A percentile compares a stretch with the other conserved stretches of the same genome.
These are phyloP conservation scores for Oryza australiensis DNA, from an alignment of 176 grass and related monocot species.

Conservation along the genomic window DNA sequence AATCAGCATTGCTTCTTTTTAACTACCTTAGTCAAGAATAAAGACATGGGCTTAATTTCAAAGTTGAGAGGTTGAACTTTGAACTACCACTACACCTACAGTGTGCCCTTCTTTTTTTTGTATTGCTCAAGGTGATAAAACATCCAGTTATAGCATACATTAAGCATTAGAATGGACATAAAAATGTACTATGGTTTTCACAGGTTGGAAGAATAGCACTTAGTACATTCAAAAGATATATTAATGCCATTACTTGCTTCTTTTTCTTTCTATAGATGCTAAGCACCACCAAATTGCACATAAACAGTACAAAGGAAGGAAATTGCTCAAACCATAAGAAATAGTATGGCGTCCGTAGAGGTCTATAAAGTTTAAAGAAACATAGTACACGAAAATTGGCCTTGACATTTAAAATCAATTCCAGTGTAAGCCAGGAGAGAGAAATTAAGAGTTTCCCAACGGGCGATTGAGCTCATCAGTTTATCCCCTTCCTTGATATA, in stretches of 20 bases:
- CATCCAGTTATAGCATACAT: neutral
- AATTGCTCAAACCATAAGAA: neutral
- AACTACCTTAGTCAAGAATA: no score
- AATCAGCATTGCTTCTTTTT: neutral
- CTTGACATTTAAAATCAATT: neutral
- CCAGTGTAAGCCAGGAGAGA: neutral
- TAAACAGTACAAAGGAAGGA: neutral
- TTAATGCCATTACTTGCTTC: neutral
- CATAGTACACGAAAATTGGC: neutral
- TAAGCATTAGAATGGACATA: neutral
- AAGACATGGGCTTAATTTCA: no score
- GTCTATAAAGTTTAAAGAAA: neutral
- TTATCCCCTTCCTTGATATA: neutral
- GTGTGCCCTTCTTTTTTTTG: neutral
- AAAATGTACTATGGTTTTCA: neutral
- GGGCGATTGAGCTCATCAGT: neutral
- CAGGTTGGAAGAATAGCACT: neutral
- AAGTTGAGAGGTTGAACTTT: no score
- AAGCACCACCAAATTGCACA: neutral
- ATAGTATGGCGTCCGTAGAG: neutral
- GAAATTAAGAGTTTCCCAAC: neutral
- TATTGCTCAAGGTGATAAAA: neutral
- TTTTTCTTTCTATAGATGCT: neutral
- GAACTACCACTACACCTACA: no score
- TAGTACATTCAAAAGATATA: neutral